Percentiles rank a stretch among this genome's conserved stretches.
Conservation (phyloP, 2,329 filamentous ascomycete species). For the Fusarium sp. region DNA sequence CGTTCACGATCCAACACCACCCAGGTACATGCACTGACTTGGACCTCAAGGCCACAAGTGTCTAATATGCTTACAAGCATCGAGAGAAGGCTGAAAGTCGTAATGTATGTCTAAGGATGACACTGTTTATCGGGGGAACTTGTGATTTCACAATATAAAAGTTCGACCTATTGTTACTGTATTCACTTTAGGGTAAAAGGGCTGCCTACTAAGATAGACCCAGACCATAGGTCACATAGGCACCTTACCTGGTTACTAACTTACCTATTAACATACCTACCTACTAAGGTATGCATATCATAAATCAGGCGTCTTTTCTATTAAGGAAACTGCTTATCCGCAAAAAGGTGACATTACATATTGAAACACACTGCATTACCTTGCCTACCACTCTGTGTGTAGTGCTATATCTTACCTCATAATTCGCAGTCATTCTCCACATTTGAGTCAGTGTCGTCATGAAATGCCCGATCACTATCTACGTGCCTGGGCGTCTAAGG, state of each 20-base stretch:
- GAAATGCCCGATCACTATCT: conserved; percentile 1
- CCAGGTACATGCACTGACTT: neutral
- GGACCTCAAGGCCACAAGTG: too few species aligned
- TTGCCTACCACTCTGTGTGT: too few species aligned
- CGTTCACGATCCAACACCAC: neutral
- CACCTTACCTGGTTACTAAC: neutral
- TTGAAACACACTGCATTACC: neutral
- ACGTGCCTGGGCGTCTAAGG: neutral
- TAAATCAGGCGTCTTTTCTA: neutral
- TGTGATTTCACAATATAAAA: neutral
- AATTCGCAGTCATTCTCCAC: conserved; percentile 17
- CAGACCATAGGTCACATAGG: neutral
- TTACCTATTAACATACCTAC: neutral
- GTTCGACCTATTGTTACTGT: neutral
- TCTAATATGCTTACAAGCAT: too few species aligned
- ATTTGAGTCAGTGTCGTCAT: conserved; percentile 11
- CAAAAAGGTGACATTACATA: neutral
- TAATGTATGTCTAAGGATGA: neutral
- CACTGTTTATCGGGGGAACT: neutral
- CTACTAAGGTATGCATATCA: neutral
- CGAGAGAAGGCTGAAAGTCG: too few species aligned
- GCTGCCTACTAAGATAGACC: neutral
- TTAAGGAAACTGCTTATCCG: neutral
- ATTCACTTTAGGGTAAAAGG: neutral
- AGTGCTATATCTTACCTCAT: neutral